Percentiles rank a stretch among this genome's conserved stretches.
These are phyloP conservation scores for Porpolomopsis calyptriformis DNA, from an alignment of 768 basidiomycete species.

Conservation along the genomic window DNA sequence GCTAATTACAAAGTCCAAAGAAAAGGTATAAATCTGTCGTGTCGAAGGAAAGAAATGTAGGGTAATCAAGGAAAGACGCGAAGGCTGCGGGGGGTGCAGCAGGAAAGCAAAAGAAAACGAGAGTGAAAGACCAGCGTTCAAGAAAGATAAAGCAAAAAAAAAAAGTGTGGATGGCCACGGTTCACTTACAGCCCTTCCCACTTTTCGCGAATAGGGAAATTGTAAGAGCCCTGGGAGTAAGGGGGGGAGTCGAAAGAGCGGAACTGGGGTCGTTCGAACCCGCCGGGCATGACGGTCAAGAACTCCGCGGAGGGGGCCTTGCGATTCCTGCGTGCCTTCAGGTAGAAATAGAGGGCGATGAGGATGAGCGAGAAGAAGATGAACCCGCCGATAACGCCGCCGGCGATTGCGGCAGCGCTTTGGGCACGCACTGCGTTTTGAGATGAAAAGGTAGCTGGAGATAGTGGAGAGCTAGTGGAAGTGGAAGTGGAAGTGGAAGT, in stretches of 20 bases:
- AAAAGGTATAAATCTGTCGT: too few relatives aligned
- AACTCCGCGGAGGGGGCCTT: conserved; percentile 56
- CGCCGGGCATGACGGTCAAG: conserved; percentile 14
- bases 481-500: not conserved
- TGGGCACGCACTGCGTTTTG: not conserved
- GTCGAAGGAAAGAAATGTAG: too few relatives aligned
- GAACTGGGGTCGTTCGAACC: not conserved
- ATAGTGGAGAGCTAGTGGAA: not conserved
- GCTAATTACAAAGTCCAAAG: too few relatives aligned
- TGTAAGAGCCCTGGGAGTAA: not conserved
- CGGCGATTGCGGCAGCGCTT: conserved; percentile 41
- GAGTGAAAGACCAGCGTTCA: too few relatives aligned
- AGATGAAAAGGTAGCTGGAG: not conserved
- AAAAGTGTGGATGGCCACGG: not conserved
- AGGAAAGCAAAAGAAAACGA: not conserved
- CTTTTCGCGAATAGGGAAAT: not conserved
- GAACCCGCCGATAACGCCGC: conserved; percentile 41
- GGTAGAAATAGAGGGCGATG: conserved; percentile 27
- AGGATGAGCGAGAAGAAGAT: conserved; percentile 24
- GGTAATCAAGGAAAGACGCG: too few relatives aligned
- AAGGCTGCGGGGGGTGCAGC: too few relatives aligned
- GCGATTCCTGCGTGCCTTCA: conserved; percentile 32
- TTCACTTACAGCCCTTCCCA: not conserved
- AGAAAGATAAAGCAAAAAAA: not conserved
- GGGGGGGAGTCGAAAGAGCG: too few relatives aligned